Evolutionary conservation across 1,284 basidiomycete genomes (phyloP), one percentile per base, ranked within the genome.

Genomic region (Pascua guehoae): DNA sequence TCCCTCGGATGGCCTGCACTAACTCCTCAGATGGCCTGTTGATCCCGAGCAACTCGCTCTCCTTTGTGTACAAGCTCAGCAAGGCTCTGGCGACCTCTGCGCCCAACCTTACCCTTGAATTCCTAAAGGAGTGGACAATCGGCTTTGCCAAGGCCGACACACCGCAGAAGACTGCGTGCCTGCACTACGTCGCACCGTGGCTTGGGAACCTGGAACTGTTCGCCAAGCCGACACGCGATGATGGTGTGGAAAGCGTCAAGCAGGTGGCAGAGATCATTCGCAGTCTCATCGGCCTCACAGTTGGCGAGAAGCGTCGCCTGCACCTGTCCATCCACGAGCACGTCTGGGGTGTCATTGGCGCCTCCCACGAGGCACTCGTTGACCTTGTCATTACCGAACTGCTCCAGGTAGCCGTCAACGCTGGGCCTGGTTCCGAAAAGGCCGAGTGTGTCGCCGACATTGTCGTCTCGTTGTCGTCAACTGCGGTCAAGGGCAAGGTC

Each of bases 131-230:
- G 75, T 88, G 92, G 49, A 84, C 84, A 36, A 80, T 83, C 5
- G 76, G 77, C 2, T 79, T 77, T 47, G 56, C 62, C 36, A 81
- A 83, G 32, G 83, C 88, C 73, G 82, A 84, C 56, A 84, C 63
- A n/a, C 76, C 82, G 1, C 85, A 86, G 55, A 84, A 86, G 53
- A 83, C 88, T 36, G 83, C 83, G 53, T 90, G 86, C 66, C 73
- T 92, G 16, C 84, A 87, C 59, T 92, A 91, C 68, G 82, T 93
- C 78, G 83, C 82, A 46, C 89, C 91, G 2, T 95, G 91, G 91
- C 81, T 94, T 47, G 85, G 82, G 71, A 92, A 93, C 67, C 78
- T 95, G 2, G 80, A 84, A 2, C 71, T 79, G 17, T 92, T 89
- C 65, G 83, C 84, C 41, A 86, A 87, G 64, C 86, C 89, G 1